Evolutionary conservation across 78 protist genomes (phyloP), one percentile per base, ranked within the genome.

Genomic region (Tieghemostelium lacteum): DNA sequence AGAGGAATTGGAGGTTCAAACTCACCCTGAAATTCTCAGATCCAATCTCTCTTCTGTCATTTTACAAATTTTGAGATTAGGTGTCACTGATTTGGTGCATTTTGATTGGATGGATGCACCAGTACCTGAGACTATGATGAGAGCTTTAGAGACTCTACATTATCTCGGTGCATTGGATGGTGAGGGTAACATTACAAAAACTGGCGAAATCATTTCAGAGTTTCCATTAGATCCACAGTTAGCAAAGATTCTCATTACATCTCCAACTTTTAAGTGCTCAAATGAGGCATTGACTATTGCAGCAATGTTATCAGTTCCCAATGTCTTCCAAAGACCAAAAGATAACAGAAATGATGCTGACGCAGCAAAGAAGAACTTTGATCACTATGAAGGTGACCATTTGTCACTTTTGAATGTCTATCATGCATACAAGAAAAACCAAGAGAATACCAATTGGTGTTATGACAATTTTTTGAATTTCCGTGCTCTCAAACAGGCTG

Each of bases 71-170:
- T 88, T 95, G 88, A 89, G 91, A 66, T 77, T 99, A 45, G 99
- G 99, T 67, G 96, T 99, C 33, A 97, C 95, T 29, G 99, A 99
- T 39, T 74, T 98, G 16, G 99, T 99, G 16, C 95, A 92, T 64
- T 92, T 99, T 52, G 99, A 99, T 73, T 99, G 96, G 55, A 98
- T 99, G 99, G 99, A 97, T 67, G 99, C 99, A 29, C 99, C 99
- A 0, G 98, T 98, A 3, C 99, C 99, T 19, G 99, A 99, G 78
- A 97, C 99, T 12, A 92, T 99, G 75, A 97, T 98, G 99, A 83
- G 99, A 28, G 99, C 99, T 2, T 87, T 97, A 26, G 97, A 95
- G 42, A 96, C 95, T n/a, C 96, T 98, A 58, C 97, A 98, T 87
- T 98, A 96, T 85, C 95, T 99, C 8, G 99, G 99, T 19, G 99